A percentile compares a stretch with the other conserved stretches of the same genome.
phyloP scores from a whole-genome alignment of 192 early-diverging fungal genomes.

The Coemansia sp. region DNA sequence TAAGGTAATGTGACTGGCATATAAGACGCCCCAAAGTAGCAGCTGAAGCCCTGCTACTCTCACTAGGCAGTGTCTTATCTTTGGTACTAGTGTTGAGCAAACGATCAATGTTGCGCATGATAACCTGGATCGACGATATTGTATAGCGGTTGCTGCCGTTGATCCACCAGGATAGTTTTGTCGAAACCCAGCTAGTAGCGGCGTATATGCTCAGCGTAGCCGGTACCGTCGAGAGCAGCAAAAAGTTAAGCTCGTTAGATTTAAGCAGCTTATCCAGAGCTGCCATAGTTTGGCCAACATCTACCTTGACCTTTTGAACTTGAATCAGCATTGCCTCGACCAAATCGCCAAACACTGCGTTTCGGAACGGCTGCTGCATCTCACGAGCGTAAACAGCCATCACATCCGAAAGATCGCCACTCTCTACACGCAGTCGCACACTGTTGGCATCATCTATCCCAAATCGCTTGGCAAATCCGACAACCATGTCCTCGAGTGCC shows the following conservation, averaged over 20 bases:
- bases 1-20: conserved; percentile 53
- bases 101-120: conserved; percentile 57
- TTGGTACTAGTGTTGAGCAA: too few relatives aligned
- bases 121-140: conserved; percentile 49
- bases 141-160: conserved; percentile 31
- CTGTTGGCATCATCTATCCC: conserved; percentile 51
- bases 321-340: conserved; percentile 73
- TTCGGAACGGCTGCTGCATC: conserved; percentile 54
- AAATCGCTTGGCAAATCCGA: conserved; percentile 66
- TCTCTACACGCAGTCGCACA: conserved; percentile 57
- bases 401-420: conserved; percentile 79
- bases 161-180: conserved; percentile 44
- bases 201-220: conserved; percentile 60
- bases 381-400: conserved; percentile 75
- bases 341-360: conserved; percentile 59
- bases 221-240: conserved; percentile 77
- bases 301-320: conserved; percentile 93
- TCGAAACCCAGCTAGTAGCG: conserved; percentile 29
- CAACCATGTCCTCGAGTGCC: conserved; percentile 87
- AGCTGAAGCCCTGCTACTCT: conserved; percentile 7
- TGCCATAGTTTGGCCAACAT: conserved; percentile 85
- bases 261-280: conserved; percentile 89
- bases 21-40: conserved; percentile 31
- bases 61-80: too few relatives aligned
- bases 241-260: conserved; percentile 95